Conservation (phyloP, 1,284 basidiomycete genomes). For the Heterobasidion occidentale region DNA sequence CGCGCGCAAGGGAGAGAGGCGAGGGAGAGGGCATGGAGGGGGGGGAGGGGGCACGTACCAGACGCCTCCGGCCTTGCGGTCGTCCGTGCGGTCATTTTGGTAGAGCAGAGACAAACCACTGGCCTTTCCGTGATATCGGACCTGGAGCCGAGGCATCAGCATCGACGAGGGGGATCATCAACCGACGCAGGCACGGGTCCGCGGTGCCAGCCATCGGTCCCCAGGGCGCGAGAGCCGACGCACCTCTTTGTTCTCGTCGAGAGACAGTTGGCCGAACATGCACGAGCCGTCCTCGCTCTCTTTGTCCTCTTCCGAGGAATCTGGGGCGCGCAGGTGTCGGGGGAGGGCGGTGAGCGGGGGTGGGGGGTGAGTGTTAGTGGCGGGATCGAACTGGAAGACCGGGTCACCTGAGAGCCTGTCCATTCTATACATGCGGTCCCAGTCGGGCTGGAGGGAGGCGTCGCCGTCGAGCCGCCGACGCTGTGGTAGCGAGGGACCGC, state of each 20-base stretch:
- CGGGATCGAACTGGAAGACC: neutral
- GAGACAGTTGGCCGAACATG: constrained; percentile 68
- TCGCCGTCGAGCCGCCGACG: constrained; percentile 18
- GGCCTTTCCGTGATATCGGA: constrained; percentile 68
- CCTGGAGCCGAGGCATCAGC: constrained; percentile 26
- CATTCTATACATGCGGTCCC: constrained; percentile 22
- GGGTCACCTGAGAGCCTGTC: constrained; percentile 16
- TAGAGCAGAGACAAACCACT: constrained; percentile 74
- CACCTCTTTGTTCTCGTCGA: constrained; percentile 78
- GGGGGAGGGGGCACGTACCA: constrained; percentile 38
- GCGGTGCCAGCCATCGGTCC: no score
- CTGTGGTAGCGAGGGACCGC: constrained; percentile 7
- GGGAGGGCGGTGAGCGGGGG: neutral
- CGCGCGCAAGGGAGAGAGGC: neutral
- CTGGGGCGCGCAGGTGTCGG: no score
- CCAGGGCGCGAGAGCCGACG: neutral
- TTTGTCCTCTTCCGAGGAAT: constrained; percentile 22
- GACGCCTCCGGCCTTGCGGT: constrained; percentile 63
- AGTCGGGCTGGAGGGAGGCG: constrained; percentile 8
- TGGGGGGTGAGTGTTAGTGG: neutral
- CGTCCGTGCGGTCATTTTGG: constrained; percentile 55
- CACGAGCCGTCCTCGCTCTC: constrained; percentile 35
- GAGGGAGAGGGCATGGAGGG: neutral
- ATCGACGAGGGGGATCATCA: neutral
- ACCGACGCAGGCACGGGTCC: no score